These are phyloP conservation scores for Blastomyces emzantsi DNA, from an alignment of 2,329 filamentous ascomycete species.

Conservation along the genomic window DNA sequence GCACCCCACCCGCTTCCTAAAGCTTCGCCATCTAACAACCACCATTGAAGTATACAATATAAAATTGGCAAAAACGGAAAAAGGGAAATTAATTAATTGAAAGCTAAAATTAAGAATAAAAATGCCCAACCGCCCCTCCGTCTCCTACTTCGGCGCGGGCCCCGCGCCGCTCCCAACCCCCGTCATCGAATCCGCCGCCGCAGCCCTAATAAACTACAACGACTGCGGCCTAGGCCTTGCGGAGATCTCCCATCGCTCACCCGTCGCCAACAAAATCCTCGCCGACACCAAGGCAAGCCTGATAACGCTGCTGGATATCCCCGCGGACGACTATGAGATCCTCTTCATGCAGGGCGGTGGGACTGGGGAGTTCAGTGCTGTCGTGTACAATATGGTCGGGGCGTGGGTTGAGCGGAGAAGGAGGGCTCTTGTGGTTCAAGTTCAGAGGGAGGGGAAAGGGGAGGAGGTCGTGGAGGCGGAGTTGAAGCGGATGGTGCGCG, in stretches of 20 bases:
- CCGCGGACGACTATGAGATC: conserved; percentile 69
- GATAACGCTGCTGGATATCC: conserved; percentile 65
- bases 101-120: background rate
- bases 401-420: conserved; percentile 69
- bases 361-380: conserved; percentile 74
- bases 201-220: conserved; percentile 73
- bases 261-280: conserved; percentile 68
- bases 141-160: conserved; percentile 76
- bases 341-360: conserved; percentile 84
- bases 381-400: conserved; percentile 73
- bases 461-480: conserved; percentile 50
- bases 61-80: background rate
- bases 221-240: conserved; percentile 74
- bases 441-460: conserved; percentile 46
- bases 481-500: conserved; percentile 54
- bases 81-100: background rate
- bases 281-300: conserved; percentile 69
- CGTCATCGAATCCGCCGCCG: conserved; percentile 67
- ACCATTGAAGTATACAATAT: background rate
- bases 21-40: background rate
- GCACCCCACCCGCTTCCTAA: background rate
- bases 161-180: conserved; percentile 76
- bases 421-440: conserved; percentile 48
- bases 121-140: conserved; percentile 16
- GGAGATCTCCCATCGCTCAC: conserved; percentile 83